phyloP scores from a whole-genome alignment of 208 protist genomes.

The Wallacemonas sp. region DNA sequence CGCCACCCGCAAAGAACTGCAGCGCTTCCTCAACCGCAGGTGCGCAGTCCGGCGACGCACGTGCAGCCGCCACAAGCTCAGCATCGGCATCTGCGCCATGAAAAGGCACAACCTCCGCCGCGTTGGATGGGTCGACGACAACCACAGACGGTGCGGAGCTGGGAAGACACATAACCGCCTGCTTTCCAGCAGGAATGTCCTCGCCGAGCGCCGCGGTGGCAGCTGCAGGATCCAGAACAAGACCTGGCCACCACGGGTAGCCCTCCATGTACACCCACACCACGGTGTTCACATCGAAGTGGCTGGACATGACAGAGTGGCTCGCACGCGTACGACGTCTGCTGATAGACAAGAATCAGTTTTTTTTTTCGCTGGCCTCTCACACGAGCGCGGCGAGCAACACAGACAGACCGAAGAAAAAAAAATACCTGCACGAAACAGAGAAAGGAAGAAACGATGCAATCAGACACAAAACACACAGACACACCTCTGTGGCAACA shows the following conservation, averaged over 20 bases:
- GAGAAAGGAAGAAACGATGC: conserved; percentile 14
- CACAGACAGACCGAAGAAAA: conserved; percentile 5
- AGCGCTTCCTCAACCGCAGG: conserved; percentile 61
- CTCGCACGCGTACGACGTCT: too few relatives aligned
- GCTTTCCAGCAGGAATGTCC: conserved; percentile 31
- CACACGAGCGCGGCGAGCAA: too few relatives aligned
- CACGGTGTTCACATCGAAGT: conserved; percentile 37
- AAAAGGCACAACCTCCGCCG: conserved; percentile 35
- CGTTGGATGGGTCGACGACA: conserved; percentile 41
- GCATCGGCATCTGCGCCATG: conserved; percentile 28
- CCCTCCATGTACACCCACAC: conserved; percentile 81
- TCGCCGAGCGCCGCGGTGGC: conserved; percentile 10
- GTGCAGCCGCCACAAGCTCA: conserved; percentile 31
- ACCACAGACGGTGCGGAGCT: conserved; percentile 41
- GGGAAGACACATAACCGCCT: conserved; percentile 65
- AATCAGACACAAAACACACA: too few relatives aligned
- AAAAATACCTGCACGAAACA: not conserved
- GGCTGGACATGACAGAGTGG: conserved; percentile 12
- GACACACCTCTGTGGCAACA: too few relatives aligned
- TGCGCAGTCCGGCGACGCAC: conserved; percentile 36
- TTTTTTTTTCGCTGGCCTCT: too few relatives aligned
- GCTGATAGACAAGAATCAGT: too few relatives aligned
- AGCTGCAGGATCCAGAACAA: conserved; percentile 49
- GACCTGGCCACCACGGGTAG: conserved; percentile 85
- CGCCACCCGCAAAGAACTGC: not conserved